phyloP scores from a whole-genome alignment of 805 yeast genomes.

The Komagataella ulmi region DNA sequence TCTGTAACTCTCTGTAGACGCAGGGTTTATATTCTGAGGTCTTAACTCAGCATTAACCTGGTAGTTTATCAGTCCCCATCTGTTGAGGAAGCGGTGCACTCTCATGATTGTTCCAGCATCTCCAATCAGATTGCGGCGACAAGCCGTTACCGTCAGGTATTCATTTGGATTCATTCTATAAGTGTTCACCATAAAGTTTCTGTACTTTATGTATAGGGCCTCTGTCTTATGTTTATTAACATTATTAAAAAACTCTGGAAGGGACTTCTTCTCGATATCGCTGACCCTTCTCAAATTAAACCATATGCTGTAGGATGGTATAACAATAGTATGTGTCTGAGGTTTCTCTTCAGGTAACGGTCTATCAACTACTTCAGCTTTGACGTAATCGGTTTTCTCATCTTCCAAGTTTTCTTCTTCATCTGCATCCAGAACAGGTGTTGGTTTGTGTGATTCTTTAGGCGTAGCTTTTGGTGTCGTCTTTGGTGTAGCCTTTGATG shows the following conservation, averaged over 20 bases:
- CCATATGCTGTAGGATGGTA: constrained; percentile 87
- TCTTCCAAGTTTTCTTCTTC: not conserved
- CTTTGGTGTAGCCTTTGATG: not conserved
- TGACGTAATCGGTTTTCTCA: not conserved
- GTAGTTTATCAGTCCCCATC: constrained; percentile 90
- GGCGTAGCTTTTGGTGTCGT: not conserved
- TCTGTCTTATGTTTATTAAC: constrained; percentile 65
- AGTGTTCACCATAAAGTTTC: constrained; percentile 83
- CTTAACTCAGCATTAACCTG: constrained; percentile 74
- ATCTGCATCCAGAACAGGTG: not conserved
- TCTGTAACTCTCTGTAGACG: constrained; percentile 63
- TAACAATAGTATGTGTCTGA: constrained; percentile 74
- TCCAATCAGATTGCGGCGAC: constrained; percentile 81
- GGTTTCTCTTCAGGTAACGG: constrained; percentile 8
- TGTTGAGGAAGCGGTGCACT: constrained; percentile 68
- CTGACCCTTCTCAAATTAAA: constrained; percentile 62
- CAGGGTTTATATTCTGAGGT: constrained; percentile 59
- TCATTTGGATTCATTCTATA: constrained; percentile 84
- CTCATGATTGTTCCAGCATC: constrained; percentile 85
- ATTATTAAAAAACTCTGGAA: constrained; percentile 74
- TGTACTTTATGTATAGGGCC: constrained; percentile 62
- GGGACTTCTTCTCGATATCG: constrained; percentile 65
- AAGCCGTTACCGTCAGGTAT: constrained; percentile 79
- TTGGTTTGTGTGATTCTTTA: not conserved
- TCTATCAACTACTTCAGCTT: constrained; percentile 1